These are phyloP conservation scores for Scutellaria barbata DNA, from an alignment of 257 asterid genomes.

Conservation along the genomic window DNA sequence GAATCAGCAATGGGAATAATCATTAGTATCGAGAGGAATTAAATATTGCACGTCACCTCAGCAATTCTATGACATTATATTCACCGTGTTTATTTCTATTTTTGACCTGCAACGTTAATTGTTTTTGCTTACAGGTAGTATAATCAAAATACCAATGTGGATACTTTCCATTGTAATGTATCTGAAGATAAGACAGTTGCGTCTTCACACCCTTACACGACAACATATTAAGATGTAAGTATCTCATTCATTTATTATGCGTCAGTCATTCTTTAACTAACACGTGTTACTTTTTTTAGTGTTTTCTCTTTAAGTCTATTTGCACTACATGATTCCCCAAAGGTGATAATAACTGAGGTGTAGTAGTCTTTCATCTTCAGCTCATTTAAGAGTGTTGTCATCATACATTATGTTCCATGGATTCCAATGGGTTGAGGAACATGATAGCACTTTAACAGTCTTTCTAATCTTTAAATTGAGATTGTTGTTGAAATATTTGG, in stretches of 20 bases:
- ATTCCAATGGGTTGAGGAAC: not conserved
- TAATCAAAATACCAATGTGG: conserved; percentile 1
- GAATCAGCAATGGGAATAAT: not conserved
- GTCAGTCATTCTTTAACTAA: not conserved
- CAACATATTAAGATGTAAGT: not conserved
- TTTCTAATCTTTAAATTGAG: no score
- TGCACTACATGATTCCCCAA: not conserved
- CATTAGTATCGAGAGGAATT: not conserved
- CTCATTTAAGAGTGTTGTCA: not conserved
- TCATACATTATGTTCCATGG: not conserved
- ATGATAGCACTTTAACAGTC: no score
- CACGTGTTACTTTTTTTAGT: not conserved
- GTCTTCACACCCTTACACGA: not conserved
- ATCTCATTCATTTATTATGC: conserved; percentile 1
- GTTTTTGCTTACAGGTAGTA: conserved; percentile 24
- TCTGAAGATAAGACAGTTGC: not conserved
- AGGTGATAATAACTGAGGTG: conserved; percentile 1
- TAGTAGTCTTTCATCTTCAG: not conserved
- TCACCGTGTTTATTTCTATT: not conserved
- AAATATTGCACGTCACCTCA: not conserved
- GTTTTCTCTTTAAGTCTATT: not conserved
- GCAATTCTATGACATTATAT: not conserved
- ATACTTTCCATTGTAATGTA: conserved; percentile 1
- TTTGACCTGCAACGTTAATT: conserved; percentile 11
- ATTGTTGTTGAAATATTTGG: no score